phyloP scores from a whole-genome alignment of 202 grass and related monocot species.

The Carex arenaria region DNA sequence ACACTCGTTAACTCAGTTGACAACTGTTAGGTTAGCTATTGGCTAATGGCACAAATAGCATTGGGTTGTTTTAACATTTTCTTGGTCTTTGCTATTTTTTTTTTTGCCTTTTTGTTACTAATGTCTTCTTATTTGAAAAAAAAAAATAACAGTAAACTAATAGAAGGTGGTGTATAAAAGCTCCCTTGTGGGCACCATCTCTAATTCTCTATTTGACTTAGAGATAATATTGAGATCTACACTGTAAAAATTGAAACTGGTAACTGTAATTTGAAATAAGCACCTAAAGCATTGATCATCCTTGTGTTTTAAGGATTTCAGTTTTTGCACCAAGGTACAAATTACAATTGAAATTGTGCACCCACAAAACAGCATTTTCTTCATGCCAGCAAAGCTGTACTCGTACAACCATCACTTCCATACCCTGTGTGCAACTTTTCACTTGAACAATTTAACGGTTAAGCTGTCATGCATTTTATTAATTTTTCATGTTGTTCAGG shows the following conservation, averaged over 20 bases:
- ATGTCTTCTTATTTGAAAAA: not conserved
- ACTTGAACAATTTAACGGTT: no score
- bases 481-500: no score
- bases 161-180: no score
- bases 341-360: not conserved
- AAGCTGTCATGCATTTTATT: no score
- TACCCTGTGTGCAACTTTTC: no score
- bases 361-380: not conserved
- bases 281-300: not conserved
- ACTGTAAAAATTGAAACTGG: not conserved
- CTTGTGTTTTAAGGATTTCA: not conserved
- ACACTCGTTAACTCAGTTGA: not conserved
- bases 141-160: not conserved
- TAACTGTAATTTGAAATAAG: not conserved
- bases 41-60: no score
- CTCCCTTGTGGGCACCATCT: not conserved
- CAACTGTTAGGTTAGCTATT: no score
- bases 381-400: not conserved
- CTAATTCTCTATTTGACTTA: not conserved
- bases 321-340: not conserved
- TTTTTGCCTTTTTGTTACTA: not conserved
- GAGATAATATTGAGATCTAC: not conserved
- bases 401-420: no score
- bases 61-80: no score
- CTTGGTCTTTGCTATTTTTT: not conserved